These are phyloP conservation scores for Endocarpon pusillum DNA, from an alignment of 495 filamentous ascomycete species.

Conservation along the genomic window DNA sequence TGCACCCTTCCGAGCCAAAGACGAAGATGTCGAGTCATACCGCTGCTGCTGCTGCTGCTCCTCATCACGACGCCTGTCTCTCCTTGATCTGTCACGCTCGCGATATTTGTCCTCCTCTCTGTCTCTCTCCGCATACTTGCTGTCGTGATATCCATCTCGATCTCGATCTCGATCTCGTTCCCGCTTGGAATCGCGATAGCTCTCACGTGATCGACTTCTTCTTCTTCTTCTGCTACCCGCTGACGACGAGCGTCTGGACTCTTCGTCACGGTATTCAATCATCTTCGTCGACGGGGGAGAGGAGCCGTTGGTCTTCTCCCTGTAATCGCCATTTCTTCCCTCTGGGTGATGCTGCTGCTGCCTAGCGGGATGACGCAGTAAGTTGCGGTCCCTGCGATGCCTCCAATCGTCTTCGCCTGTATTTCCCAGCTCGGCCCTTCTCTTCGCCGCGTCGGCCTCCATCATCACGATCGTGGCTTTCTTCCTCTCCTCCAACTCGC, in stretches of 20 bases:
- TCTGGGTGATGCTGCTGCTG: constrained; percentile 29
- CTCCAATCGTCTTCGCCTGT: constrained; percentile 34
- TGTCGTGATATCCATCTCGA: constrained; percentile 1
- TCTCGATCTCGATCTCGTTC: constrained; percentile 2
- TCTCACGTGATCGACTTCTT: background rate
- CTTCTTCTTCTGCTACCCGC: constrained; percentile 3
- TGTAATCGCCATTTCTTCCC: constrained; percentile 14
- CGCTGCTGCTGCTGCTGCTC: too few relatives aligned
- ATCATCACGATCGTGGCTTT: constrained; percentile 27
- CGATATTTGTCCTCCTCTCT: constrained; percentile 7
- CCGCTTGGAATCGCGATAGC: constrained; percentile 14
- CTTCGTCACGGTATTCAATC: constrained; percentile 10
- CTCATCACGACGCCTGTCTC: too few relatives aligned
- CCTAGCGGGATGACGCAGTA: constrained; percentile 20
- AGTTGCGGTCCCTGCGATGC: constrained; percentile 30
- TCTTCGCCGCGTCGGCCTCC: constrained; percentile 18
- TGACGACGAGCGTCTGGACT: constrained; percentile 12
- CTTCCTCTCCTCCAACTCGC: constrained; percentile 35
- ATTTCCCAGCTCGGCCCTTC: too few relatives aligned
- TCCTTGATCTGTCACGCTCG: too few relatives aligned
- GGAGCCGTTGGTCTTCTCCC: constrained; percentile 2
- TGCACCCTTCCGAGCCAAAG: too few relatives aligned
- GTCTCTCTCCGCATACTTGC: background rate
- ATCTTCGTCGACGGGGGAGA: constrained; percentile 9
- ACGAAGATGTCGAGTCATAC: too few relatives aligned